These are phyloP conservation scores for Amaranthus hypochondriacus DNA, from an alignment of 148 eudicot genomes.

Conservation along the genomic window DNA sequence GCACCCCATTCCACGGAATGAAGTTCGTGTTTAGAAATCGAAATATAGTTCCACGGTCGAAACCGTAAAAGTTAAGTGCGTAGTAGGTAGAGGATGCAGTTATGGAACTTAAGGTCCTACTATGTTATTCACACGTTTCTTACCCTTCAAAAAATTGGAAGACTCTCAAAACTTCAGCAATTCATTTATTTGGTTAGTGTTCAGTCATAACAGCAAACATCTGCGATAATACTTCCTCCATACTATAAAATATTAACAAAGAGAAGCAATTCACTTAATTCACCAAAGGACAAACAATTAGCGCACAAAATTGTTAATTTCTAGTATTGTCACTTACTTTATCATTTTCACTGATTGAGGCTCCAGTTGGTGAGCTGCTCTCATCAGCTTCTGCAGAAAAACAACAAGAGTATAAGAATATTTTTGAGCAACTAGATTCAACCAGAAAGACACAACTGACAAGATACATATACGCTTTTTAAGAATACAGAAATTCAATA, in stretches of 20 bases:
- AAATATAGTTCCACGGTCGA: background rate
- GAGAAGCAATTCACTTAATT: background rate
- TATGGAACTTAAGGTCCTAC: background rate
- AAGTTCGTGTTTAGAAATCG: background rate
- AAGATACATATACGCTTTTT: background rate
- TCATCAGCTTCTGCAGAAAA: constrained; percentile 39
- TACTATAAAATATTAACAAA: constrained; percentile 5
- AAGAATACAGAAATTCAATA: background rate
- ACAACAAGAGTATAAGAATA: constrained; percentile 15
- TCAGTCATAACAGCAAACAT: background rate
- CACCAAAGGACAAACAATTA: background rate
- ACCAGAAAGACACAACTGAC: background rate
- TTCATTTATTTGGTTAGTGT: background rate
- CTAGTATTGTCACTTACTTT: constrained; percentile 40
- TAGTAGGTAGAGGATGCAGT: background rate
- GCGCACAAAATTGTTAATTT: background rate
- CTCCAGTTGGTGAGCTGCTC: constrained; percentile 27
- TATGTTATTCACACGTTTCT: background rate
- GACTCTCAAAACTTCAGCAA: background rate
- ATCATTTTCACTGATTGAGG: constrained; percentile 32
- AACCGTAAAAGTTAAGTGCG: background rate
- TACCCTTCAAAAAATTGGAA: background rate
- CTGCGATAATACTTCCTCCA: background rate
- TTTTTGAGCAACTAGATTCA: background rate
- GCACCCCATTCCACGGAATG: background rate